A percentile compares a stretch with the other conserved stretches of the same genome.
These are phyloP conservation scores for Ogataea minuta DNA, from an alignment of 805 yeast species.

Conservation along the genomic window DNA sequence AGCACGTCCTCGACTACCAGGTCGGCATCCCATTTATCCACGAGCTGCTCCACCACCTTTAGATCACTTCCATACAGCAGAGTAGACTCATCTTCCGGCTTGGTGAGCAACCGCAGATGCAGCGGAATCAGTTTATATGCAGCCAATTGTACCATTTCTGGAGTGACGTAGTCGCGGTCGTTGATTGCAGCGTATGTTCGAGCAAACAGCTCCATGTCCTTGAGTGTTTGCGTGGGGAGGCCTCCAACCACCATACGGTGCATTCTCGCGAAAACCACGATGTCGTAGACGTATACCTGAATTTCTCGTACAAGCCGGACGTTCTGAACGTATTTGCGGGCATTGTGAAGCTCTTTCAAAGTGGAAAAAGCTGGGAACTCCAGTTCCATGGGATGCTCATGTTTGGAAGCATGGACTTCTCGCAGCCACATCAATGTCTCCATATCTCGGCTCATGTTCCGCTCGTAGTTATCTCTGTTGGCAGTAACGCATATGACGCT, in stretches of 20 bases:
- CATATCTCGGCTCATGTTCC: constrained; percentile 20
- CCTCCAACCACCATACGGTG: constrained; percentile 57
- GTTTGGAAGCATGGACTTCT: constrained; percentile 24
- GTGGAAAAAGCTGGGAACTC: not conserved
- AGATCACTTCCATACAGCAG: constrained; percentile 56
- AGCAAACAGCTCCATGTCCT: constrained; percentile 41
- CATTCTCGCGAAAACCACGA: constrained; percentile 49
- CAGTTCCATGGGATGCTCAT: not conserved
- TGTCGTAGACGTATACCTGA: constrained; percentile 53
- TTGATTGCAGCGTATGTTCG: constrained; percentile 43
- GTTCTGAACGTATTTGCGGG: constrained; percentile 1
- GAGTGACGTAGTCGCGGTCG: constrained; percentile 45
- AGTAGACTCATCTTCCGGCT: constrained; percentile 48
- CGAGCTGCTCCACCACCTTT: constrained; percentile 39
- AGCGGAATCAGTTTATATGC: constrained; percentile 49
- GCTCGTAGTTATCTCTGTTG: constrained; percentile 20
- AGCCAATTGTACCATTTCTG: constrained; percentile 50
- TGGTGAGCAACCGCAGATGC: constrained; percentile 34
- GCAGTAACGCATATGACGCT: constrained; percentile 23
- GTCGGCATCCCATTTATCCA: constrained; percentile 45
- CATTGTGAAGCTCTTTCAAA: constrained; percentile 1
- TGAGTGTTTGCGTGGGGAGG: constrained; percentile 44
- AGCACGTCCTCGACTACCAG: constrained; percentile 53
- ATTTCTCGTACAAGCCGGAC: constrained; percentile 50
- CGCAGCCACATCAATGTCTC: constrained; percentile 33